These are phyloP conservation scores for Gamsiella multidivaricata DNA, from an alignment of 192 early-diverging fungal species.

Conservation along the genomic window DNA sequence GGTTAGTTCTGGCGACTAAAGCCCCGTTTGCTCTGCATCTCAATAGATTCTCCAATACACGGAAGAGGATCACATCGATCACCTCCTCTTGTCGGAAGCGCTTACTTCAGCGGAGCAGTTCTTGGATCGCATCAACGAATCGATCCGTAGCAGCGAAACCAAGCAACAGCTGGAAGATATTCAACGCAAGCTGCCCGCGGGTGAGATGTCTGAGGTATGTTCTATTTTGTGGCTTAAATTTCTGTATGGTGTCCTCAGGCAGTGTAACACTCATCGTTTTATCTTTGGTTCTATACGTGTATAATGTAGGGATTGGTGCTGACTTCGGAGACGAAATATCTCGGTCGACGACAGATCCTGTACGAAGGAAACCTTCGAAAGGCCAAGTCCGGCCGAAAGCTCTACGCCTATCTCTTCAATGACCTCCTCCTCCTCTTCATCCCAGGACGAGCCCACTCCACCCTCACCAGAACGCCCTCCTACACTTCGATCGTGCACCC, in stretches of 20 bases:
- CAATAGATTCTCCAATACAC: slow-evolving; percentile 82
- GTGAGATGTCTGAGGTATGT: slow-evolving; percentile 58
- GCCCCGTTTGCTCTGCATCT: too few relatives aligned
- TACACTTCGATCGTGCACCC: not conserved
- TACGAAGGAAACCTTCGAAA: slow-evolving; percentile 79
- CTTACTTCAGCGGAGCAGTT: slow-evolving; percentile 73
- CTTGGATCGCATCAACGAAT: slow-evolving; percentile 87
- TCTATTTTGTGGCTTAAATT: too few relatives aligned
- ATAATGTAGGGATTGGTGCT: slow-evolving; percentile 64
- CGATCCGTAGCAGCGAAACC: slow-evolving; percentile 73
- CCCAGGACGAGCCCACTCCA: slow-evolving; percentile 12
- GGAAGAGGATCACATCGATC: slow-evolving; percentile 80
- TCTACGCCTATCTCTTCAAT: slow-evolving; percentile 79
- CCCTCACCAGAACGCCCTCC: slow-evolving; percentile 7
- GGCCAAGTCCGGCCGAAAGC: slow-evolving; percentile 80
- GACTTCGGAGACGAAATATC: slow-evolving; percentile 61
- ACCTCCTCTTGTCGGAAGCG: slow-evolving; percentile 71
- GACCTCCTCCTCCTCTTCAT: slow-evolving; percentile 73
- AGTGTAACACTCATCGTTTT: not conserved
- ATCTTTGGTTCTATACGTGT: not conserved
- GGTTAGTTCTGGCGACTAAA: too few relatives aligned
- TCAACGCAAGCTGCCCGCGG: slow-evolving; percentile 67
- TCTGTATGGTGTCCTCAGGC: too few relatives aligned
- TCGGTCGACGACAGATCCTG: slow-evolving; percentile 72
- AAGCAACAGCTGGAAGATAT: slow-evolving; percentile 69